Base-by-base conservation (phyloP, 2,329 filamentous ascomycete genomes). In the Tolypocladium paradoxum region DNA sequence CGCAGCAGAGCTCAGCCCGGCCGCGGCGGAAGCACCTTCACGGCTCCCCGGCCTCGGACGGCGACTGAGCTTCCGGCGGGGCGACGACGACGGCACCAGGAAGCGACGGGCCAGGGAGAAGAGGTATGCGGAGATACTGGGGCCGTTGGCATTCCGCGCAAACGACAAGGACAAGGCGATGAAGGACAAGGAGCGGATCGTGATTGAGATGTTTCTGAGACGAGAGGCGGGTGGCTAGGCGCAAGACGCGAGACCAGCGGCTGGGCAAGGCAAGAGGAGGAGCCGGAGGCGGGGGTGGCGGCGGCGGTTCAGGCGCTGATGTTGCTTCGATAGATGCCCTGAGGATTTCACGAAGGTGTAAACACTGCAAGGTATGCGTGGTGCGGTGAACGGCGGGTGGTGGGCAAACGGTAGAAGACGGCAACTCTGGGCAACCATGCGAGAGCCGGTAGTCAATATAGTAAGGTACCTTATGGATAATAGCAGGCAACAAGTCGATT, bases 121-220 rank as follows among this genome's bases (percentile, higher is more conserved):
- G 54, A 76, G 75, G 37, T 81, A 85, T 38, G 84, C 86, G 0
- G 78, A 82, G 49, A 69, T 89, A 0, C 85, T 93, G 58, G 80
- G 81, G 1, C 72, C 73, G 1, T 73, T 81, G 0, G 73, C 90
- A 14, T 85, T 90, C 55, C 76, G 84, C 8, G 61, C 60, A 37
- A 72, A 68, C 54, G 71, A 72, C 2, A 76, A 80, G 67, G 85
- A 87, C 58, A 83, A 76, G 55, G 69, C 72, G 0, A 68, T 76
- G 16, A 82, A 84, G 57, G 87, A 87, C 54, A 79, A 80, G 64
- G 86, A 83, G 72, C 75, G 76, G 53, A 76, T 76, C 11, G 69
- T 91, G 14, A 65, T 95, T 33, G 87, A 90, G 64, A 71, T 89
- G 31, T 95, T 95, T 56, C 52, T 73, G 52, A 62, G 65, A 53